A percentile compares a stretch with the other conserved stretches of the same genome.
These are phyloP conservation scores for Penicillium arizonense DNA, from an alignment of 495 filamentous ascomycete species.

Conservation along the genomic window DNA sequence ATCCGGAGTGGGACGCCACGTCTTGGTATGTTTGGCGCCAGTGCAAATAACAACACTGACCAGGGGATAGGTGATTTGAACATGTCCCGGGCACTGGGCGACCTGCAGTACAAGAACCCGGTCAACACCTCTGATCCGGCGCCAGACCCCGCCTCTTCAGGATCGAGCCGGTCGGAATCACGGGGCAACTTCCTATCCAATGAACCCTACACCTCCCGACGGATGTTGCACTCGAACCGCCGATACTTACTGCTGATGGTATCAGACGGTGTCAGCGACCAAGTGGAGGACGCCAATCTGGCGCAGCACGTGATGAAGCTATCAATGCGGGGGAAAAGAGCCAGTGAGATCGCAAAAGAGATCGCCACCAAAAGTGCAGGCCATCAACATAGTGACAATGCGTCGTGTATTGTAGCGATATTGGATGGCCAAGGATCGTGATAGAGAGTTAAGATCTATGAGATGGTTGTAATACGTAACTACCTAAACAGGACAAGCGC, in stretches of 20 bases:
- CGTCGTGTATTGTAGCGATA: constrained; percentile 34
- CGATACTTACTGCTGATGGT: constrained; percentile 32
- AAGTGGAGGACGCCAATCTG: constrained; percentile 25
- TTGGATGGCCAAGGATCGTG: constrained; percentile 28
- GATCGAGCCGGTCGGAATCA: constrained; percentile 13
- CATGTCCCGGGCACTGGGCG: constrained; percentile 45
- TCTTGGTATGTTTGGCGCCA: constrained; percentile 25
- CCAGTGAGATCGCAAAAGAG: constrained; percentile 31
- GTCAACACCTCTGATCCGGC: constrained; percentile 23
- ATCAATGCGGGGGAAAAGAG: constrained; percentile 30
- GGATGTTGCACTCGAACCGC: constrained; percentile 18
- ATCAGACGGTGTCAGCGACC: constrained; percentile 36
- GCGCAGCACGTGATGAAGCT: constrained; percentile 36
- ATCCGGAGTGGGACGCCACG: constrained; percentile 26
- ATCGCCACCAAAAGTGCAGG: constrained; percentile 17
- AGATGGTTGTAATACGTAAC: no score
- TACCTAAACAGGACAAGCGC: background rate
- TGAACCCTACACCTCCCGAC: constrained; percentile 28
- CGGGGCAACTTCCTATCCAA: constrained; percentile 35
- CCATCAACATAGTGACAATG: constrained; percentile 29
- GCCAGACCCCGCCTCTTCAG: constrained; percentile 17
- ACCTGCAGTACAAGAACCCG: constrained; percentile 43
- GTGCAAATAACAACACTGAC: background rate
- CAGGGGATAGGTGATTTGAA: constrained; percentile 31
- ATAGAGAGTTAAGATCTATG: background rate